Conservation (phyloP, 1,284 basidiomycete species). For the Cutaneotrichosporon arboriforme region DNA sequence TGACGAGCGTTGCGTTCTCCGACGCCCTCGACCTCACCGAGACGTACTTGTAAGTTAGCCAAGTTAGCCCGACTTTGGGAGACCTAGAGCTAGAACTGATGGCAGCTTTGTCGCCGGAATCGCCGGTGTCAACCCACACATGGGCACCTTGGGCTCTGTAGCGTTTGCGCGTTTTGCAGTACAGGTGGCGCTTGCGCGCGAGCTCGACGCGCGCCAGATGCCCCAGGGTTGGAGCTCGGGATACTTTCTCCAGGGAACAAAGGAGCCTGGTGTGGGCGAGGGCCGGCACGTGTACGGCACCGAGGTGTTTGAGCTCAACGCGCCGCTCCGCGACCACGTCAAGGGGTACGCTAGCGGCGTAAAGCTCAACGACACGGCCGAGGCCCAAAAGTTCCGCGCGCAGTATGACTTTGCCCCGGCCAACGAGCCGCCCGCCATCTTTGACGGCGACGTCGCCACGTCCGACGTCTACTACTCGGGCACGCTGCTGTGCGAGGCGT, state of each 20-base stretch:
- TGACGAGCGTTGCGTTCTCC: slow-evolving; percentile 35
- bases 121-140: slow-evolving; percentile 51
- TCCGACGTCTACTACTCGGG: slow-evolving; percentile 53
- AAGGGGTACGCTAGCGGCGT: slow-evolving; percentile 41
- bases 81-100: neutral
- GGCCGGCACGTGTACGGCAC: slow-evolving; percentile 50
- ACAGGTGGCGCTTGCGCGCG: slow-evolving; percentile 52
- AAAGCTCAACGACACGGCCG: slow-evolving; percentile 46
- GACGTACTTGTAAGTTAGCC: slow-evolving; percentile 48
- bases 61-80: too few species aligned
- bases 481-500: slow-evolving; percentile 45
- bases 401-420: slow-evolving; percentile 46
- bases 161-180: slow-evolving; percentile 52
- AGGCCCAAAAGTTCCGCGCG: slow-evolving; percentile 30
- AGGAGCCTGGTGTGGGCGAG: slow-evolving; percentile 38
- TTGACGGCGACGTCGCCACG: slow-evolving; percentile 49
- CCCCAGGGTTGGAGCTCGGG: slow-evolving; percentile 51
- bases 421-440: slow-evolving; percentile 42
- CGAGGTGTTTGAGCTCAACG: slow-evolving; percentile 55
- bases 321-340: slow-evolving; percentile 49
- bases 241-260: slow-evolving; percentile 45
- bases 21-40: slow-evolving; percentile 49
- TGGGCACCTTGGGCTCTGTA: slow-evolving; percentile 50
- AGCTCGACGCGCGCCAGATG: slow-evolving; percentile 52
- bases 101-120: slow-evolving; percentile 49